Evolutionary conservation across 768 basidiomycete species (phyloP), one percentile per base, ranked within the genome.

Genomic region (Pulveroboletus sp.): DNA sequence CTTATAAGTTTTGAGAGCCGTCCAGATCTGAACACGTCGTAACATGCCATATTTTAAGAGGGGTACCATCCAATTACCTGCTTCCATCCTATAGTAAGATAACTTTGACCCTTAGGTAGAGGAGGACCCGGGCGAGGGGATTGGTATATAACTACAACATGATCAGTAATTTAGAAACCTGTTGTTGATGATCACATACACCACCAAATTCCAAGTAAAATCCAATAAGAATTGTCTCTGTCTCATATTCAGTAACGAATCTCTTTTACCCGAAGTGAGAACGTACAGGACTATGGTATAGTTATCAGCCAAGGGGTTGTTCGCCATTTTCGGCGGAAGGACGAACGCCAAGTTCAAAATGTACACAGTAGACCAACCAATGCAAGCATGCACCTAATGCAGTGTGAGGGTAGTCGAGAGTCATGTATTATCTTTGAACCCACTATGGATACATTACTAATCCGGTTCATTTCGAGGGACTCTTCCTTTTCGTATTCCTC

Each of bases 131-230:
- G 84, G 9, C 91, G 81, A n/a, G 84, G 87, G 59, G 88, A 79
- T 63, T 94, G 91, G 64, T 81, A 91, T 42, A 92, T 78, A 56
- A 93, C 89, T 90, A 44, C 17, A 36, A 1, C 38, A 13, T 2
- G 2, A 19, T 43, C 43, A 51, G 31, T 24, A 29, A 21, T 21
- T 0, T 21, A 1, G 11, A 8, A 29, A 43, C 19, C 12, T 17
- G 12, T 25, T 8, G 8, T 31, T 5, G 14, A 19, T 12, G 21
- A 32, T 33, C 1, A 68, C 85, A 40, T 68, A 90, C 88, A 90
- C 91, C 91, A 94, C 82, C 91, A 93, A 41, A 91, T 81, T 8
- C 90, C 90, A 9, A 76, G 73, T 1, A 92, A 39, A 11, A 94
- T 85, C 89, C 86, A 85, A 54, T 90, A 89, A 0, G 71, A 75